These are phyloP conservation scores for Triticum monococcum DNA, from an alignment of 176 grass and related monocot species.

Conservation along the genomic window DNA sequence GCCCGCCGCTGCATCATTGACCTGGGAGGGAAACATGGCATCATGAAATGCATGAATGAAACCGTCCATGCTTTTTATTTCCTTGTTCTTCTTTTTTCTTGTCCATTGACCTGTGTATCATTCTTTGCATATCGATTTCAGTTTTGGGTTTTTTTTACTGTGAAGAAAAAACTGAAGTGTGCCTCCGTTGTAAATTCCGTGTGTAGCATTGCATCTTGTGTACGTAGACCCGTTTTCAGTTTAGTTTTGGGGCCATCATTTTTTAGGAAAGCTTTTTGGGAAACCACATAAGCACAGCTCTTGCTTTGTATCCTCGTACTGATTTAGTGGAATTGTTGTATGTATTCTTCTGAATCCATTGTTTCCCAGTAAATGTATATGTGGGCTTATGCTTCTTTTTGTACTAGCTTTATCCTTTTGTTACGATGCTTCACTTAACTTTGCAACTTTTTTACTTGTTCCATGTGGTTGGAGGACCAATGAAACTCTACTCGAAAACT, in stretches of 20 bases:
- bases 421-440: too few species aligned
- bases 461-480: too few species aligned
- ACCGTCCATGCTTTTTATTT: constrained; percentile 20
- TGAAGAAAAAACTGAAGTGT: constrained; percentile 18
- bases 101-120: constrained; percentile 41
- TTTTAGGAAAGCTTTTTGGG: not conserved
- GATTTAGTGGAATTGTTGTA: not conserved
- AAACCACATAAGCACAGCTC: not conserved
- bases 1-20: constrained; percentile 37
- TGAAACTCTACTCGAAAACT: not conserved
- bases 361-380: not conserved
- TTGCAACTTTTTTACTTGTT: too few species aligned
- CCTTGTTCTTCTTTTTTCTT: not conserved
- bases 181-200: constrained; percentile 25
- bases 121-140: constrained; percentile 29
- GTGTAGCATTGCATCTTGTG: constrained; percentile 12
- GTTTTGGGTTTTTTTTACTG: constrained; percentile 11
- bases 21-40: constrained; percentile 9
- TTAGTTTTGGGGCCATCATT: not conserved
- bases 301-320: not conserved
- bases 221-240: not conserved
- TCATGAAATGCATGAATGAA: constrained; percentile 1
- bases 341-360: not conserved
- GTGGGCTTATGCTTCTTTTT: not conserved
- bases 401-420: not conserved